Base-by-base conservation (phyloP, 805 yeast genomes). In the Candida schatavii region DNA sequence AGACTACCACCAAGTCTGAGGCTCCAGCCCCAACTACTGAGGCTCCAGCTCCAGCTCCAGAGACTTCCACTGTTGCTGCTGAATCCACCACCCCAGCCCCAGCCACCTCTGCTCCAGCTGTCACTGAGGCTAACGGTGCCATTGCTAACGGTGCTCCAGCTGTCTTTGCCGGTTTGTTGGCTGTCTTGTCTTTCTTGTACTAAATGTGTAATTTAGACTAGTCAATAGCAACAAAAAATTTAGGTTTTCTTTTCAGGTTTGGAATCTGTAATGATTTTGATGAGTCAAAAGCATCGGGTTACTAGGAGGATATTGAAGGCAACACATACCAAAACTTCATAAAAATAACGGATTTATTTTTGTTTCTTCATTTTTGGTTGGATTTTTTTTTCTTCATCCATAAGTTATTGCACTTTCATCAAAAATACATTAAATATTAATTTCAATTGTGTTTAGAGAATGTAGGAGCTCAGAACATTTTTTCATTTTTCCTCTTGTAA, bases 121-220 rank as follows among this genome's bases (percentile, higher is more conserved):
- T 50, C 32, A 41, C 48, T 39, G 34, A 47, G 31, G 48, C 50
- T 37, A 36, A 36, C 39, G 42, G 41, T 20, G 43, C 54, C 23
- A 31, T 14, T 18, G 44, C 33, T 35, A 33, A 30, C 23, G 41
- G 43, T 43, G 49, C 35, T 34, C 50, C 52, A 42, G 50, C 46
- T 42, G 38, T 45, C 38, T 54, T 47, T 39, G 55, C 60, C 45
- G 60, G 59, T 52, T 49, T 52, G 39, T 48, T 58, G 33, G 64
- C 63, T 43, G 55, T 26, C 35, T 40, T 45, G 20, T 39, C 51
- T 37, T 47, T 47, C 45, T 47, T 47, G 22, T 47, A 42, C 45
- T 45, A 45, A 38, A 18, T 39, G 39, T 36, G 14, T 31, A 6
- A 31, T 18, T 31, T 23, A 23, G 27, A 11, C 11, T 23, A 23